Evolutionary conservation across 805 yeast species (phyloP), one percentile per base, ranked within the genome.

Genomic region (Metschnikowia orientalis): DNA sequence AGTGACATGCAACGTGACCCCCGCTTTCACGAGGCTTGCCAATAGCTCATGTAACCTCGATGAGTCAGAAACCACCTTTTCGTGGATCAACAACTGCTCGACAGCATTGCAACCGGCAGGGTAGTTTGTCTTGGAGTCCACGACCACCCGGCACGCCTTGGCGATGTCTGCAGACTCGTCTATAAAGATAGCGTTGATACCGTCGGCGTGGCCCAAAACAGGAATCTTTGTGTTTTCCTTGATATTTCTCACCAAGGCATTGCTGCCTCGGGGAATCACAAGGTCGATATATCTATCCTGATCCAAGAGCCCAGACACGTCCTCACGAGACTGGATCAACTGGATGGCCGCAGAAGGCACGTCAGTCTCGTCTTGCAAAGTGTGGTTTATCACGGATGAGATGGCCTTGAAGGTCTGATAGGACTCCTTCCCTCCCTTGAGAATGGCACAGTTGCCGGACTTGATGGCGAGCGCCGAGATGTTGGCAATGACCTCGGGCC

Each of bases 51-150:
- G 38, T 23, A 48, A 42, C 12, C 45, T 34, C 44, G 50, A 47
- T 9, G 37, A 5, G 15, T 45, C 39, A 40, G 61, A 33, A 53
- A 65, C 45, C 56, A 56, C 38, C 46, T 47, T 53, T 31, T 67
- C 61, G 57, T 81, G 73, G 28, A 94, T 60, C 36, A 92, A 69
- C 18, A 92, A 59, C 20, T 92, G 86, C 59, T 92, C 99, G 35
- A 77, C 90, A 6, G 98, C 97, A 56, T 92, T 92, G 60, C 99
- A 92, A n/a, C 95, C 99, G 8, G 98, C 98, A 30, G 97, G 97
- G 56, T 92, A 92, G 58, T 88, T 89, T 0, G 96, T 87, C 61
- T 92, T 92, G 4, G 96, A 74, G 59, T 92, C 99, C 17, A 86
- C 74, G 4, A 78, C 69, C 18, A 92, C 76, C 36, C 76, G 75